Percentiles rank a stretch among this genome's conserved stretches.
Conservation (phyloP, 768 basidiomycete species). For the Cystobasidium tubakii region DNA sequence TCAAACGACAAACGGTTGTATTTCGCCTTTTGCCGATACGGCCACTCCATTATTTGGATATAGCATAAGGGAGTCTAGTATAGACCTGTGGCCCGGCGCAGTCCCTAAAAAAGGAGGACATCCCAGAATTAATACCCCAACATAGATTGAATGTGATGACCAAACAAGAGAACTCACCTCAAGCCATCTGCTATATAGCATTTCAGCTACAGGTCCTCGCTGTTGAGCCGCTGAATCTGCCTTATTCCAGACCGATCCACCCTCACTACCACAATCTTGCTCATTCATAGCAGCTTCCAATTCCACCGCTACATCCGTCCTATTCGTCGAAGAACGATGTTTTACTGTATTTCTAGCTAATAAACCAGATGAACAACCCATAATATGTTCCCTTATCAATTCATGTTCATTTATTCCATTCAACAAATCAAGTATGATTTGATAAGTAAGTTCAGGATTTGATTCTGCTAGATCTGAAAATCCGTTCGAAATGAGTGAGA, state of each 20-base stretch:
- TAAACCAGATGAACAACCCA: constrained; percentile 12
- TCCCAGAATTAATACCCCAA: no score
- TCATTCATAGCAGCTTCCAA: constrained; percentile 33
- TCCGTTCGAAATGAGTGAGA: constrained; percentile 82
- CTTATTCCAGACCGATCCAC: not conserved
- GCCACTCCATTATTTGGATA: no score
- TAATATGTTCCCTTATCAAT: constrained; percentile 8
- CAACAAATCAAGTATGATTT: constrained; percentile 78
- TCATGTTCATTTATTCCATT: constrained; percentile 85
- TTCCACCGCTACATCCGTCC: constrained; percentile 51
- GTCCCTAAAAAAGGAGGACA: not conserved
- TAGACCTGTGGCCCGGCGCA: constrained; percentile 23
- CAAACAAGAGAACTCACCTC: constrained; percentile 51
- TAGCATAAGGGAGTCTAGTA: not conserved
- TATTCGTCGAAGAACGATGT: constrained; percentile 2
- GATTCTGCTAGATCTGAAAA: constrained; percentile 76
- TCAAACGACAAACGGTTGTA: no score
- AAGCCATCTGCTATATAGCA: constrained; percentile 95
- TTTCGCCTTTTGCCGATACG: no score
- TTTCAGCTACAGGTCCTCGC: constrained; percentile 79
- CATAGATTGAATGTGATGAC: not conserved
- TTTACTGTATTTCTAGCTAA: constrained; percentile 10
- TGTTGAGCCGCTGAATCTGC: constrained; percentile 34
- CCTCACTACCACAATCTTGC: constrained; percentile 38
- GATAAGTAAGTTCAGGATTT: constrained; percentile 80